These are phyloP conservation scores for Kodamaea nitidulidarum DNA, from an alignment of 805 yeast genomes.

Conservation along the genomic window DNA sequence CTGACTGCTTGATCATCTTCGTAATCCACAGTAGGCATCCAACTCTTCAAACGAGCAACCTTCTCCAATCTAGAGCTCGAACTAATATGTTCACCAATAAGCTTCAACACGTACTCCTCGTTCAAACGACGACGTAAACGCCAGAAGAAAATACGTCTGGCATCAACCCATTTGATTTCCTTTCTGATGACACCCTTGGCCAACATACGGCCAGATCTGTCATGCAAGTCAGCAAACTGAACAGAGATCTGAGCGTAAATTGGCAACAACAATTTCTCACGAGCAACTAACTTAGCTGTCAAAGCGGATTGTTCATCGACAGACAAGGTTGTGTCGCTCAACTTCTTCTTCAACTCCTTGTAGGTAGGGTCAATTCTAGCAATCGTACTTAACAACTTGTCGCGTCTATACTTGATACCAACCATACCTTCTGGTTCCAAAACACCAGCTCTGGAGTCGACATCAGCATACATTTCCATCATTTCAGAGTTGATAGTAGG, in stretches of 20 bases:
- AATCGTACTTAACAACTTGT: constrained; percentile 88
- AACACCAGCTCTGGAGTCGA: constrained; percentile 94
- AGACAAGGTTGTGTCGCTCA: constrained; percentile 48
- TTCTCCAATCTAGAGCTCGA: constrained; percentile 70
- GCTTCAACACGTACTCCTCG: constrained; percentile 81
- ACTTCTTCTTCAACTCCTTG: constrained; percentile 58
- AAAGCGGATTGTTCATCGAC: constrained; percentile 65
- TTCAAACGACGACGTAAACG: constrained; percentile 92
- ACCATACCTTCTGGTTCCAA: constrained; percentile 99
- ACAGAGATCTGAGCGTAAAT: constrained; percentile 88
- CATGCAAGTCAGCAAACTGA: constrained; percentile 97
- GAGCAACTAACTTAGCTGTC: constrained; percentile 62
- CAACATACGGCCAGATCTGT: constrained; percentile 94
- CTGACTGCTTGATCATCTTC: constrained; percentile 78
- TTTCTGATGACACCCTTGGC: constrained; percentile 88
- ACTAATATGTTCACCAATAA: constrained; percentile 59
- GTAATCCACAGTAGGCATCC: constrained; percentile 73
- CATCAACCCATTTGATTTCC: constrained; percentile 77
- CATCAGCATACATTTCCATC: constrained; percentile 99
- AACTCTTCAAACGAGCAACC: constrained; percentile 80
- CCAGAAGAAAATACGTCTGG: constrained; percentile 99
- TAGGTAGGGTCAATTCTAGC: constrained; percentile 78
- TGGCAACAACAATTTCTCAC: constrained; percentile 80
- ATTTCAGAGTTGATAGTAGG: constrained; percentile 94
- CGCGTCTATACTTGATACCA: constrained; percentile 95